Evolutionary conservation across 1,139 yeast species (phyloP).

Genomic region (Kazachstania sp.): DNA sequence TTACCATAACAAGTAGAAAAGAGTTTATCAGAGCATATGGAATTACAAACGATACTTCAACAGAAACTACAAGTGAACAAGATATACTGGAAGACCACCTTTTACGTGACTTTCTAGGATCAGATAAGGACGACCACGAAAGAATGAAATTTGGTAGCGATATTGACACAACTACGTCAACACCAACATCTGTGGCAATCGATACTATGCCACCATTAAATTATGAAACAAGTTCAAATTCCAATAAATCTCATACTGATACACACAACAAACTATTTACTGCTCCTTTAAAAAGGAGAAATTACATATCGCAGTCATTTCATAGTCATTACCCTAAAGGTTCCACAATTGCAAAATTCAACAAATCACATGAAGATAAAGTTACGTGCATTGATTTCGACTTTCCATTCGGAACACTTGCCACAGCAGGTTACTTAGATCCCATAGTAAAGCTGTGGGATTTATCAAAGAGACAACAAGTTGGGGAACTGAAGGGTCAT

Average conservation of each 20-base stretch:
- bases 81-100: slow-evolving; percentile 15
- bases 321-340: slow-evolving; percentile 58
- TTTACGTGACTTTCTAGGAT: slow-evolving; percentile 5
- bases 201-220: neutral
- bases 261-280: slow-evolving; percentile 38
- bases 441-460: slow-evolving; percentile 87
- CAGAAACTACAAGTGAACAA: slow-evolving; percentile 8
- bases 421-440: slow-evolving; percentile 69
- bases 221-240: neutral
- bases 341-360: slow-evolving; percentile 40
- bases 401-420: slow-evolving; percentile 62
- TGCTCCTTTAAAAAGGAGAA: slow-evolving; percentile 37
- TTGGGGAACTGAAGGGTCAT: slow-evolving; percentile 47
- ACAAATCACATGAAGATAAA: slow-evolving; percentile 43
- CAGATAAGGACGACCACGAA: neutral
- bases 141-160: slow-evolving; percentile 1
- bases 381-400: slow-evolving; percentile 56
- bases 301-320: slow-evolving; percentile 50
- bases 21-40: slow-evolving; percentile 30
- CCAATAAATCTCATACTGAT: slow-evolving; percentile 42
- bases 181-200: slow-evolving; percentile 1
- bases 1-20: slow-evolving; percentile 36
- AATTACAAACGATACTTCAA: slow-evolving; percentile 11
- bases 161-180: neutral
- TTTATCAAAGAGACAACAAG: slow-evolving; percentile 44